Evolutionary conservation across 345 rosid species (phyloP).

Genomic region (Excoecaria cochinchinensis): DNA sequence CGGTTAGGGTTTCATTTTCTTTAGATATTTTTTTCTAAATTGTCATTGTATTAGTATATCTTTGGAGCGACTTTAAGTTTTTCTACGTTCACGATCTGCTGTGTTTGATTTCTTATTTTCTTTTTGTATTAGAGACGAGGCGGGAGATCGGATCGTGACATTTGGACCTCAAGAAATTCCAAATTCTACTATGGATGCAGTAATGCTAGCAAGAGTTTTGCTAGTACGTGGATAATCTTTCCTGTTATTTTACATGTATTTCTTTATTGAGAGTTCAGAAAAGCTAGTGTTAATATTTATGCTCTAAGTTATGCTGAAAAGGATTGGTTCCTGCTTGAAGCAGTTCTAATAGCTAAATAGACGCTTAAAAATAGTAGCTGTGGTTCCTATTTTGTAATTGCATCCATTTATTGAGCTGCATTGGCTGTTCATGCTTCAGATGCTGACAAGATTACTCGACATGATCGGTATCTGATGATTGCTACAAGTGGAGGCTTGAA

Average conservation of each 20-base stretch:
- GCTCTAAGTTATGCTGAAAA: background rate
- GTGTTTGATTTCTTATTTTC: constrained; percentile 1
- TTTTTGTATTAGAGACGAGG: constrained; percentile 47
- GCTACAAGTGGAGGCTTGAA: constrained; percentile 93
- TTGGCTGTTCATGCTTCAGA: constrained; percentile 39
- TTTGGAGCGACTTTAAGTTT: background rate
- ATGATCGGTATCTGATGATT: constrained; percentile 65
- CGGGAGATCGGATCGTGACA: constrained; percentile 65
- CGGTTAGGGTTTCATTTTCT: constrained; percentile 55
- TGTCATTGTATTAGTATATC: background rate
- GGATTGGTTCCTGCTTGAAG: background rate
- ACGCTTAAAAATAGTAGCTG: background rate
- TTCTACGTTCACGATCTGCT: constrained; percentile 18
- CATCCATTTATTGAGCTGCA: constrained; percentile 1
- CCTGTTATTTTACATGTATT: background rate
- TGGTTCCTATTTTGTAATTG: background rate
- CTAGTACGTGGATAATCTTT: constrained; percentile 41
- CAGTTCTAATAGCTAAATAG: background rate
- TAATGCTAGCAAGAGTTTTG: constrained; percentile 61
- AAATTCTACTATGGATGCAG: constrained; percentile 64
- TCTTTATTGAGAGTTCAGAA: background rate
- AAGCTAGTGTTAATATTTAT: background rate
- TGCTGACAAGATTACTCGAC: constrained; percentile 46
- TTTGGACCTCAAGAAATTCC: constrained; percentile 72
- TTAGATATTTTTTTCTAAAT: background rate